phyloP scores from a whole-genome alignment of 257 asterid genomes.

The Solanum pennellii region DNA sequence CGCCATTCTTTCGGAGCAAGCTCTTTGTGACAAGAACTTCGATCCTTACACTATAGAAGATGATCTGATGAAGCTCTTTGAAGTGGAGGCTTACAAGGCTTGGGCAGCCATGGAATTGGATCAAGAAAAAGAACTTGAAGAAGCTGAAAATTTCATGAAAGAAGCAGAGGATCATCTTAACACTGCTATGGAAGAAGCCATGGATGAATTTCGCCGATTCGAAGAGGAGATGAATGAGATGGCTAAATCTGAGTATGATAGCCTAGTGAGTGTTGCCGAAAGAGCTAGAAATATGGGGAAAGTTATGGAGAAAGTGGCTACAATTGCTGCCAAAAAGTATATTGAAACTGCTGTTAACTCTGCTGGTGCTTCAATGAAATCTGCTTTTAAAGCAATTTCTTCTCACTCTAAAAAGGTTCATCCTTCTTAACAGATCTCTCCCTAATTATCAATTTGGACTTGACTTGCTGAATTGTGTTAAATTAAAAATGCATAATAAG shows the following conservation, averaged over 20 bases:
- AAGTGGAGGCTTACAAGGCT: slow-evolving; percentile 73
- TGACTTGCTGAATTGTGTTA: neutral
- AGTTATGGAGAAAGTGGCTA: slow-evolving; percentile 46
- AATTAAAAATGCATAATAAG: neutral
- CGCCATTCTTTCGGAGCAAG: slow-evolving; percentile 46
- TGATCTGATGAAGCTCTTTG: slow-evolving; percentile 62
- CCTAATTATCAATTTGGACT: neutral
- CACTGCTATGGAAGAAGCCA: slow-evolving; percentile 78
- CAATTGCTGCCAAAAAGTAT: slow-evolving; percentile 57
- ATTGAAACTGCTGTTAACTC: slow-evolving; percentile 74
- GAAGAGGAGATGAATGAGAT: slow-evolving; percentile 66
- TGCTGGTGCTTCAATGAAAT: slow-evolving; percentile 66
- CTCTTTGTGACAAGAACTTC: slow-evolving; percentile 60
- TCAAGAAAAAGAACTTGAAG: slow-evolving; percentile 19
- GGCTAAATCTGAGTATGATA: slow-evolving; percentile 29
- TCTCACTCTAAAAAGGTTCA: slow-evolving; percentile 63
- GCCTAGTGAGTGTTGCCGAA: slow-evolving; percentile 40
- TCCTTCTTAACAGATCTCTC: slow-evolving; percentile 31
- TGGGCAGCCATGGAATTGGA: slow-evolving; percentile 83
- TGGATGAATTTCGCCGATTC: slow-evolving; percentile 67
- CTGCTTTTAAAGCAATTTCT: slow-evolving; percentile 52
- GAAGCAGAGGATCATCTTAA: slow-evolving; percentile 57
- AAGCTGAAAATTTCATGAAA: slow-evolving; percentile 20
- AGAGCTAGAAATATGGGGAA: slow-evolving; percentile 49
- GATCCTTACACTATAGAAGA: slow-evolving; percentile 66